Conservation (phyloP, 75 land plant genomes). For the Gnetum montanum region DNA sequence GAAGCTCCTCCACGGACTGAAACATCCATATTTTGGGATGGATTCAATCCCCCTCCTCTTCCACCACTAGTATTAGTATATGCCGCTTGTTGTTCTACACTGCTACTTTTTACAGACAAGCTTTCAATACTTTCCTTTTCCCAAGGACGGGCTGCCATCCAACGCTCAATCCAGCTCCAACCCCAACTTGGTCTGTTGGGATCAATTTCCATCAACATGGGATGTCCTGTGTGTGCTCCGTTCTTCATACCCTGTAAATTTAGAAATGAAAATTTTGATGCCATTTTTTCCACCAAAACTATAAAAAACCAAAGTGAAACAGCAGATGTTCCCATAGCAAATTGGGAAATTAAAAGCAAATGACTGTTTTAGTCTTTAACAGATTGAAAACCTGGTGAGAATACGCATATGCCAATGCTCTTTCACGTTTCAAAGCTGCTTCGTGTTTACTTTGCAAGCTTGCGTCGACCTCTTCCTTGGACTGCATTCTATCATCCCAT, state of each 20-base stretch:
- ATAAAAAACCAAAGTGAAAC: not conserved
- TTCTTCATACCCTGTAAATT: constrained; percentile 41
- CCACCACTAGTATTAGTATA: too few species aligned
- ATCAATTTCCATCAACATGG: constrained; percentile 51
- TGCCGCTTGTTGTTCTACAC: constrained; percentile 18
- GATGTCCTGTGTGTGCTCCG: constrained; percentile 29
- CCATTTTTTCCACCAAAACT: not conserved
- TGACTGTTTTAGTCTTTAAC: too few species aligned
- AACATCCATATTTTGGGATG: constrained; percentile 21
- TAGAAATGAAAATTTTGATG: not conserved
- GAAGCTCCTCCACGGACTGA: constrained; percentile 5
- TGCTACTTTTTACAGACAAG: constrained; percentile 21
- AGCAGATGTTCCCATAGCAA: too few species aligned
- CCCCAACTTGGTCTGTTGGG: constrained; percentile 93
- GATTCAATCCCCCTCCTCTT: constrained; percentile 23
- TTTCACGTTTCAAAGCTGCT: constrained; percentile 68
- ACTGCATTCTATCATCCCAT: constrained; percentile 64
- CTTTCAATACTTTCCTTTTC: constrained; percentile 29
- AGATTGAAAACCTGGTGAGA: constrained; percentile 59
- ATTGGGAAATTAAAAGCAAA: too few species aligned
- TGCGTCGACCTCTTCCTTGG: constrained; percentile 73
- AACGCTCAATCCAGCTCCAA: constrained; percentile 97
- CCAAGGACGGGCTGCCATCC: constrained; percentile 97
- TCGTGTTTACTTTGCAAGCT: constrained; percentile 46
- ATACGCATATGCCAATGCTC: constrained; percentile 83